phyloP scores from a whole-genome alignment of 768 basidiomycete genomes.

The Leccinum longicurvipes region DNA sequence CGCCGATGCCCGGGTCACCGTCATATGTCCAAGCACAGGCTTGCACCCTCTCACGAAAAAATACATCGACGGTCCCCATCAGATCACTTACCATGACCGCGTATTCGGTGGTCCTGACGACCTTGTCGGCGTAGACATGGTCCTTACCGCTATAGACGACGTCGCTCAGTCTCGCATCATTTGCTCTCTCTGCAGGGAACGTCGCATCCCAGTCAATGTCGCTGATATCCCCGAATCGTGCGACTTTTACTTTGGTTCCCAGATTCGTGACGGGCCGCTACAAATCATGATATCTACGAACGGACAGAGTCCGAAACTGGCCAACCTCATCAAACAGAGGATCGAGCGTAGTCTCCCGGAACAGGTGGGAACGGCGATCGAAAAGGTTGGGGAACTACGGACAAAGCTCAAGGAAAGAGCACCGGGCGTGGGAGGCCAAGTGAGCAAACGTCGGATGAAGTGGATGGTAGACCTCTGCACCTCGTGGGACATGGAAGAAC shows the following conservation, averaged over 20 bases:
- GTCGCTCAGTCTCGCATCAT: slow-evolving; percentile 69
- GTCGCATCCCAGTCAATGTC: slow-evolving; percentile 85
- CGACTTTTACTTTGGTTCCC: slow-evolving; percentile 98
- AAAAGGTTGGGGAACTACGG: slow-evolving; percentile 74
- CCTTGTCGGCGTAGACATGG: slow-evolving; percentile 73
- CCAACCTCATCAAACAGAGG: slow-evolving; percentile 71
- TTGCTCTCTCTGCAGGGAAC: slow-evolving; percentile 60
- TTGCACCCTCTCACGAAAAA: slow-evolving; percentile 58
- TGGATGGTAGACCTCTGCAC: slow-evolving; percentile 92
- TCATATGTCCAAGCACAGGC: slow-evolving; percentile 70
- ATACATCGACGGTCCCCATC: slow-evolving; percentile 42
- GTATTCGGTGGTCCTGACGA: slow-evolving; percentile 63
- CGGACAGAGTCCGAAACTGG: slow-evolving; percentile 88
- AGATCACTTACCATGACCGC: slow-evolving; percentile 71
- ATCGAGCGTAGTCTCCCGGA: slow-evolving; percentile 69
- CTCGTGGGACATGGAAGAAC: slow-evolving; percentile 79
- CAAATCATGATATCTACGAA: slow-evolving; percentile 97
- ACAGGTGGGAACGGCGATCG: slow-evolving; percentile 72
- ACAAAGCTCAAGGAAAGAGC: slow-evolving; percentile 71
- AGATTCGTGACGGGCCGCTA: slow-evolving; percentile 84
- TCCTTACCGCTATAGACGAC: slow-evolving; percentile 91
- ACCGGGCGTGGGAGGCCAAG: slow-evolving; percentile 75
- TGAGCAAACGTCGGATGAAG: slow-evolving; percentile 80
- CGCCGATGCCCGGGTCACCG: slow-evolving; percentile 72
- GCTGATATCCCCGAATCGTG: slow-evolving; percentile 95